Conservation (phyloP, 768 basidiomycete species). For the Guyanaporus albipodus region DNA sequence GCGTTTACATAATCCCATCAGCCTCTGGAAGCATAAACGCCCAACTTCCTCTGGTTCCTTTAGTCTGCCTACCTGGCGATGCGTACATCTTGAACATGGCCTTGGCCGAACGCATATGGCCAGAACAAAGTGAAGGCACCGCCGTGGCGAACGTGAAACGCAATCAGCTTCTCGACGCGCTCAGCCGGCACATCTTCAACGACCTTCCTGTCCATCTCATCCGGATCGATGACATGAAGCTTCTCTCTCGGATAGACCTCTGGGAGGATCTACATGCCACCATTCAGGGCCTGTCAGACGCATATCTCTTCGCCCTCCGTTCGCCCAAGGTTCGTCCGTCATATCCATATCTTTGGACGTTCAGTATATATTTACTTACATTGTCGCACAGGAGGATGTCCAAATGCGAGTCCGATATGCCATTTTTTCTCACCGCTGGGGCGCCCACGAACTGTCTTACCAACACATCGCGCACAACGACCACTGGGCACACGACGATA, state of each 20-base stretch:
- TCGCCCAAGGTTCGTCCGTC: constrained; percentile 10
- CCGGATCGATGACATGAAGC: constrained; percentile 6
- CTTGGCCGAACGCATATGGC: neutral
- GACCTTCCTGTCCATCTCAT: constrained; percentile 16
- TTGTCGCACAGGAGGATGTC: constrained; percentile 6
- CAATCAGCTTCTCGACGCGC: constrained; percentile 3
- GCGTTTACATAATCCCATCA: no score
- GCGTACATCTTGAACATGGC: no score
- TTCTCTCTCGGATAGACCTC: constrained; percentile 9
- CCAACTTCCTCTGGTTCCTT: no score
- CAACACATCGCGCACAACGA: constrained; percentile 1
- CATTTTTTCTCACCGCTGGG: constrained; percentile 15
- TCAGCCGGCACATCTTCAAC: constrained; percentile 12
- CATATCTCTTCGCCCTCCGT: constrained; percentile 7
- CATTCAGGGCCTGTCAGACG: neutral
- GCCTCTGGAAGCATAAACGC: no score
- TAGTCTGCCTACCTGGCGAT: no score
- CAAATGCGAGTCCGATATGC: constrained; percentile 8
- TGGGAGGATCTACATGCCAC: constrained; percentile 6
- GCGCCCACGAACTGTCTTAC: constrained; percentile 4
- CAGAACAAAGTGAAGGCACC: neutral
- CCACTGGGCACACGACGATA: neutral
- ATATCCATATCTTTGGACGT: no score
- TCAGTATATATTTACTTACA: no score
- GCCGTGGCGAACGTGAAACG: constrained; percentile 7